A percentile compares a stretch with the other conserved stretches of the same genome.
Conservation (phyloP, 495 filamentous ascomycete species). For the Penicillium alfredii region DNA sequence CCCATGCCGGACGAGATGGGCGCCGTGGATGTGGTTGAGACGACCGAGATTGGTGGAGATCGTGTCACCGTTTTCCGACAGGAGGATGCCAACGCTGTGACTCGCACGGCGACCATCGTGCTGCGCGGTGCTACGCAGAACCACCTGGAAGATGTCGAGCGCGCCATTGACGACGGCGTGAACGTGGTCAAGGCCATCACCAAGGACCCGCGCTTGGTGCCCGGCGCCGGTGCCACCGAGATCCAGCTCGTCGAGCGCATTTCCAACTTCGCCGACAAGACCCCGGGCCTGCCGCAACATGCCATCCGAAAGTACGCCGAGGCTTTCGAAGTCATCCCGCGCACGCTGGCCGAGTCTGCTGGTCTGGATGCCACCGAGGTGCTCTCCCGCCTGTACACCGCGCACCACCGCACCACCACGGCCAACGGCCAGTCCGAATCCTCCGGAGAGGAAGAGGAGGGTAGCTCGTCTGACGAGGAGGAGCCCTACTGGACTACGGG, state of each 20-base stretch:
- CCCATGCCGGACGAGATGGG: constrained; percentile 99
- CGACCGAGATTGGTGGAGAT: constrained; percentile 96
- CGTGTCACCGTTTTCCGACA: constrained; percentile 98
- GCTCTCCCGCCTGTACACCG: constrained; percentile 82
- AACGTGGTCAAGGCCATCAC: constrained; percentile 99
- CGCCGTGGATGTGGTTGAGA: constrained; percentile 89
- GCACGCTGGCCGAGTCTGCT: constrained; percentile 88
- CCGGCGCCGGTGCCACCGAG: constrained; percentile 93
- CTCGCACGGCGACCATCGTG: constrained; percentile 90
- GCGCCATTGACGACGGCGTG: constrained; percentile 96
- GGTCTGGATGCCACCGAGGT: constrained; percentile 96
- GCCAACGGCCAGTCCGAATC: constrained; percentile 14
- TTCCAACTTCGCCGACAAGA: constrained; percentile 80
- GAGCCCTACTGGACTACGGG: constrained; percentile 81
- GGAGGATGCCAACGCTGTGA: constrained; percentile 84
- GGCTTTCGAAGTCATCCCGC: constrained; percentile 93
- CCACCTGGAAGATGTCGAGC: constrained; percentile 94
- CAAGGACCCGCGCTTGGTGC: constrained; percentile 81
- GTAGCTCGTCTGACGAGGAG: constrained; percentile 41
- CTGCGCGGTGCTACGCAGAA: constrained; percentile 96
- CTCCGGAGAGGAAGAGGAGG: constrained; percentile 32
- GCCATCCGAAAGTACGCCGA: constrained; percentile 96
- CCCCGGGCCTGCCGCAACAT: constrained; percentile 86
- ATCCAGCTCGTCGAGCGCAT: constrained; percentile 92
- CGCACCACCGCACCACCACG: constrained; percentile 60